Evolutionary conservation across 805 yeast species (phyloP).

Genomic region (Osmozyma mogii): DNA sequence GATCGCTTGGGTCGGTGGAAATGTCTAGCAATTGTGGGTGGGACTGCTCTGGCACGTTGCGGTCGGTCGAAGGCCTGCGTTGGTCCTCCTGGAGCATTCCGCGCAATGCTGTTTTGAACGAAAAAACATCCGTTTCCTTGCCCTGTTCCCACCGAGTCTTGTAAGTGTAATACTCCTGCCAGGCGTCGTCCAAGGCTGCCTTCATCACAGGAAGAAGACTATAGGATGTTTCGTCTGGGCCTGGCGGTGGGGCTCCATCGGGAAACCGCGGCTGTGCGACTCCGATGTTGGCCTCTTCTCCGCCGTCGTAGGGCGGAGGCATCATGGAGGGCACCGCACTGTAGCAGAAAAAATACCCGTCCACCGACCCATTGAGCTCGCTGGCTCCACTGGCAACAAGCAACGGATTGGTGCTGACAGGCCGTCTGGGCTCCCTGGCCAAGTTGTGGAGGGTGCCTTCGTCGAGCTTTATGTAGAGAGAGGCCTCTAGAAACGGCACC

Average conservation of each 20-base stretch:
- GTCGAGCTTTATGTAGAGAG: constrained; percentile 54
- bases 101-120: constrained; percentile 49
- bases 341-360: constrained; percentile 65
- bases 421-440: constrained; percentile 54
- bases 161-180: constrained; percentile 58
- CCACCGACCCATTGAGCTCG: constrained; percentile 67
- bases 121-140: constrained; percentile 59
- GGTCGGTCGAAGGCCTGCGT: constrained; percentile 5
- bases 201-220: constrained; percentile 40
- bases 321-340: constrained; percentile 56
- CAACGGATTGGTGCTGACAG: constrained; percentile 58
- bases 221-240: constrained; percentile 22
- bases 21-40: constrained; percentile 14
- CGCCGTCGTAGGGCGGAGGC: constrained; percentile 51
- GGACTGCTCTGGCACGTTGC: constrained; percentile 17
- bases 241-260: no score
- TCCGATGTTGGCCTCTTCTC: constrained; percentile 9
- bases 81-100: constrained; percentile 21
- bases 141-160: constrained; percentile 53
- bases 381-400: constrained; percentile 74
- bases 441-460: constrained; percentile 51
- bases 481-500: constrained; percentile 71
- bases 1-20: constrained; percentile 27
- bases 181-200: constrained; percentile 58
- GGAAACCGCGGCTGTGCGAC: no score